A percentile compares a stretch with the other conserved stretches of the same genome.
Evolutionary conservation across 371 early-diverging fungal species (phyloP).

Genomic region (Encephalitozoon romaleae): DNA sequence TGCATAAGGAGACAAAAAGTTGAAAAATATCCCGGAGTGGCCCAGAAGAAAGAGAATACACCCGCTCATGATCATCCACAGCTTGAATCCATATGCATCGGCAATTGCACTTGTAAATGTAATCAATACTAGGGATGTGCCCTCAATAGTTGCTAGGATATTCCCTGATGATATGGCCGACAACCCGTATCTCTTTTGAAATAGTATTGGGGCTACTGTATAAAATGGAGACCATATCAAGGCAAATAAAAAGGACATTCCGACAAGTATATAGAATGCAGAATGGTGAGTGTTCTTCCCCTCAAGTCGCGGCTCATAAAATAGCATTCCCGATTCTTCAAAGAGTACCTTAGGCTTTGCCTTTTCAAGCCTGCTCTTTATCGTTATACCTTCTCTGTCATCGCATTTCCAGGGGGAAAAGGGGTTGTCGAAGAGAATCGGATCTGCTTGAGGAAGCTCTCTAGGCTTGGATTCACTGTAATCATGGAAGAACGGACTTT

Average conservation of each 20-base stretch:
- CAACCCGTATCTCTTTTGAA: conserved; percentile 50
- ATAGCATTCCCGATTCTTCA: conserved; percentile 1
- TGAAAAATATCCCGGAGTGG: conserved; percentile 43
- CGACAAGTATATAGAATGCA: conserved; percentile 39
- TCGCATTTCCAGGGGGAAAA: conserved; percentile 18
- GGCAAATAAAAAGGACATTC: conserved; percentile 45
- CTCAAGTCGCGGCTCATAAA: conserved; percentile 9
- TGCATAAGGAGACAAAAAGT: neutral
- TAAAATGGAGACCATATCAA: conserved; percentile 56
- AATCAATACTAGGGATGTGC: conserved; percentile 20
- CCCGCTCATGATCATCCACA: conserved; percentile 42
- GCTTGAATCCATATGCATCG: conserved; percentile 52
- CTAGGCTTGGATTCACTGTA: neutral
- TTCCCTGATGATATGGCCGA: conserved; percentile 29
- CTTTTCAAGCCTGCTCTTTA: neutral
- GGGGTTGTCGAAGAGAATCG: conserved; percentile 7
- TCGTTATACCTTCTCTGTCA: neutral
- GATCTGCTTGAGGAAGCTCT: neutral
- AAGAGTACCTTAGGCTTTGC: conserved; percentile 2
- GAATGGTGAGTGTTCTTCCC: conserved; percentile 25
- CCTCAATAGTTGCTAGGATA: conserved; percentile 50
- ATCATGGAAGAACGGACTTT: neutral
- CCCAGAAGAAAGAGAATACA: conserved; percentile 33
- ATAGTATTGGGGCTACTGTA: conserved; percentile 51
- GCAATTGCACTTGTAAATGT: conserved; percentile 41